phyloP scores from a whole-genome alignment of 2,329 filamentous ascomycete genomes.

The Escovopsis sp. region DNA sequence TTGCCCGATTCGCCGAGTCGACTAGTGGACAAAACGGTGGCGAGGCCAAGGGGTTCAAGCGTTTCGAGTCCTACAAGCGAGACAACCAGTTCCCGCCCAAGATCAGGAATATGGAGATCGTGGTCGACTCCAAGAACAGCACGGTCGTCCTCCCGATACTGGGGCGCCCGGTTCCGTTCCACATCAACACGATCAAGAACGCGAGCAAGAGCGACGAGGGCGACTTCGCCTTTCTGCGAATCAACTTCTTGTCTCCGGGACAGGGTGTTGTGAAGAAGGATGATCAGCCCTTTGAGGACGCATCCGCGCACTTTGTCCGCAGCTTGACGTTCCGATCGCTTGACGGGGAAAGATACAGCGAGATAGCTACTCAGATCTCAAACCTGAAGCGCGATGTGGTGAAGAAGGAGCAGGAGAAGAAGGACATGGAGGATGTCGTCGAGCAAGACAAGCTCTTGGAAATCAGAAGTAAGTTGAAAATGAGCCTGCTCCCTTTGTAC shows the following conservation, averaged over 20 bases:
- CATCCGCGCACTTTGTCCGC: constrained; percentile 85
- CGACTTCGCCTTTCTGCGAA: constrained; percentile 82
- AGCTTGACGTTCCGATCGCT: constrained; percentile 90
- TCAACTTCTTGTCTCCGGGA: constrained; percentile 94
- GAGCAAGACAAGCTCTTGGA: constrained; percentile 96
- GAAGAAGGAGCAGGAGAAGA: constrained; percentile 95
- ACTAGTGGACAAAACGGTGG: constrained; percentile 73
- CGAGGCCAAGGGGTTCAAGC: constrained; percentile 97
- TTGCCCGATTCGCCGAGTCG: constrained; percentile 73
- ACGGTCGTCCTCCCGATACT: constrained; percentile 92
- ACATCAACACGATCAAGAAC: constrained; percentile 97
- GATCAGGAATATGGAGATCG: constrained; percentile 72
- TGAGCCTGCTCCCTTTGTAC: too few relatives aligned
- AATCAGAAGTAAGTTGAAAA: constrained; percentile 70
- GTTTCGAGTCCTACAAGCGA: constrained; percentile 96
- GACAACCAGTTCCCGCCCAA: constrained; percentile 81
- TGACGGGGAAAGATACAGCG: constrained; percentile 74
- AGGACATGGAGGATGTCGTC: constrained; percentile 97
- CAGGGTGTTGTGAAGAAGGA: constrained; percentile 96
- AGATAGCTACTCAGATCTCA: constrained; percentile 84
- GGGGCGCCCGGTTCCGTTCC: constrained; percentile 93
- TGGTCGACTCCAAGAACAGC: constrained; percentile 79
- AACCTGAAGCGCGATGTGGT: constrained; percentile 89
- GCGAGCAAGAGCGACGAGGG: constrained; percentile 95
- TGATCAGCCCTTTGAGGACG: constrained; percentile 94